Conservation (phyloP, 2,329 filamentous ascomycete genomes). For the Calonectria multiphialidica region DNA sequence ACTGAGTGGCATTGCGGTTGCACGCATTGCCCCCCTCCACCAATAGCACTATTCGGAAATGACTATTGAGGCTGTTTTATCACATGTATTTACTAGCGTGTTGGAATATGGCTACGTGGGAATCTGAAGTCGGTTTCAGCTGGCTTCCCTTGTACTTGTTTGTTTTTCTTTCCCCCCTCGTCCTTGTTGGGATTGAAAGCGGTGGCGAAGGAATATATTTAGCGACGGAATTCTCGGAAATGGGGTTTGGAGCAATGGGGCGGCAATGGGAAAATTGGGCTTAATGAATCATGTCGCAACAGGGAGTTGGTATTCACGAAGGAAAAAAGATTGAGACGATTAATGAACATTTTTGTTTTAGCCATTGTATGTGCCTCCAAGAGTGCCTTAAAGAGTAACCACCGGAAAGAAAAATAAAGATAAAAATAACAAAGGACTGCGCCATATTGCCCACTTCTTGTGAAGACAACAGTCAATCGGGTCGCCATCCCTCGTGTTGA, state of each 20-base stretch:
- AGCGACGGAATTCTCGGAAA: not conserved
- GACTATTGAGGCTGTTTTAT: not conserved
- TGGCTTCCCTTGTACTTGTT: not conserved
- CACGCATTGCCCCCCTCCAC: not conserved
- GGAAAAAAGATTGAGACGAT: not conserved
- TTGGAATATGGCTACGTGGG: not conserved
- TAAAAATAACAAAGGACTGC: not conserved
- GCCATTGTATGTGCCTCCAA: not conserved
- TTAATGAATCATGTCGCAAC: not conserved
- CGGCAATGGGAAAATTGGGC: not conserved
- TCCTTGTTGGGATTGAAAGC: not conserved
- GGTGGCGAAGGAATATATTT: not conserved
- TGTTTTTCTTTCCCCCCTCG: not conserved
- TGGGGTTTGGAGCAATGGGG: not conserved
- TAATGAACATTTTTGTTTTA: not conserved
- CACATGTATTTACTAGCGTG: not conserved
- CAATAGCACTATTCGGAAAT: not conserved
- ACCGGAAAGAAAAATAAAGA: not conserved
- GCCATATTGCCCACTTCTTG: not conserved
- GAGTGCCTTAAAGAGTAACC: no score
- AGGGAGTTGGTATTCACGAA: not conserved
- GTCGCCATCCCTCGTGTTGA: constrained; percentile 7
- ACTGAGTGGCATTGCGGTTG: not conserved
- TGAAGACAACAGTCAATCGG: not conserved
- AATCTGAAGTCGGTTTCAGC: not conserved